Evolutionary conservation across 148 eudicot genomes (phyloP), one percentile per base, ranked within the genome.

Genomic region (Vaccinium vitisidaea): DNA sequence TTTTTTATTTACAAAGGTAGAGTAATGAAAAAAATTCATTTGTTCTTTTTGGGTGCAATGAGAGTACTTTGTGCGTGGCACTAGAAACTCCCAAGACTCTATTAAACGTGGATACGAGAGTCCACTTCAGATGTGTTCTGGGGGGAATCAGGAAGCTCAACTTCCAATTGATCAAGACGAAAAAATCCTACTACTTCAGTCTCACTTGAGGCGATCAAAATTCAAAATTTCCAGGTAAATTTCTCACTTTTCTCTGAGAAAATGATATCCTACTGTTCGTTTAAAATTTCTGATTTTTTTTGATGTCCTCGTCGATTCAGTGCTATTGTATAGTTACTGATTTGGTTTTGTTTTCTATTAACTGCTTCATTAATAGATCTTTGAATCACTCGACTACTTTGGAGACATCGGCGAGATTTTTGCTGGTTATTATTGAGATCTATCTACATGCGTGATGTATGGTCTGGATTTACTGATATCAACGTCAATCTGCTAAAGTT

Each of bases 401-500:
- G 82, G 84, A 78, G 84, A 58, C 70, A 81, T 71, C 30, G 83
- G 74, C 58, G 81, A 52, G 46, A 6, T 59, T 39, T 71, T 53
- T 53, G 78, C 77, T 80, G 83, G 79, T 53, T 18, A 50, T 79
- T 21, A 6, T 48, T 69, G 77, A 32, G 65, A 54, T 80, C 67
- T 32, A 12, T 2, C 27, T 86, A 77, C 79, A 86, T 90, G 91
- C 85, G 84, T 50, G 82, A 58, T 56, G 70, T 48, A n/a, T 84
- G 84, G 83, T 48, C 85, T 67, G 87, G 58, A 46, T 87, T 87
- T 79, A 73, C 71, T 84, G 70, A 80, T 12, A 83, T 88, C 85
- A 84, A 81, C 36, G 87, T 77, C 80, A 84, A 85, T 88, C 82
- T 88, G 87, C 90, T 90, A 55, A 23, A 86, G 59, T 92, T 90